Conservation (phyloP, 2,329 filamentous ascomycete genomes). For the Paracoccidioides brasiliensis region DNA sequence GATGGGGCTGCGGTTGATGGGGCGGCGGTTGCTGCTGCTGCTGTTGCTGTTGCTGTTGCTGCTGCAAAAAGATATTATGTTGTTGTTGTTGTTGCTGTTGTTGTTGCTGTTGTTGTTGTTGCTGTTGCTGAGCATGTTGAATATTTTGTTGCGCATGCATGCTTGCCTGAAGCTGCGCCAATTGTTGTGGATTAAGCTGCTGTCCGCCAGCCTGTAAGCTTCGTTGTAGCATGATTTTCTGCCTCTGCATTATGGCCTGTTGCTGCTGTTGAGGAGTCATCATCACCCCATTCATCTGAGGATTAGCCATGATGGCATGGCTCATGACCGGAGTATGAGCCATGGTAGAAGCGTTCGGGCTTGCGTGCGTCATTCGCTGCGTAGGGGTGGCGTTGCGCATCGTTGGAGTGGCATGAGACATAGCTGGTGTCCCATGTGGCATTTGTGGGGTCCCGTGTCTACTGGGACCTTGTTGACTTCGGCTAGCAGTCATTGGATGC, state of each 20-base stretch:
- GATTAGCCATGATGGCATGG: conserved; percentile 29
- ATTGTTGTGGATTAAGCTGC: conserved; percentile 29
- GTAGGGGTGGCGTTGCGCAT: conserved; percentile 36
- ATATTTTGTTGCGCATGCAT: conserved; percentile 35
- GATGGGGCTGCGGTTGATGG: conserved; percentile 20
- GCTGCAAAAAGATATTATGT: conserved; percentile 13
- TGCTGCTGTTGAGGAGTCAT: conserved; percentile 29
- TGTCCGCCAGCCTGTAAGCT: conserved; percentile 13
- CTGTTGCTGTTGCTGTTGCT: conserved; percentile 14
- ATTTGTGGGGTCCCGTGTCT: conserved; percentile 37
- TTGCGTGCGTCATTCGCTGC: conserved; percentile 34
- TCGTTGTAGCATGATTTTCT: conserved; percentile 14
- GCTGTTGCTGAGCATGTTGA: conserved; percentile 27
- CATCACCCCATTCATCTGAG: conserved; percentile 26
- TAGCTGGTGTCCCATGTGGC: conserved; percentile 33
- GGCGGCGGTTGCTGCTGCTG: conserved; percentile 15
- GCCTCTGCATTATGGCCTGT: conserved; percentile 26
- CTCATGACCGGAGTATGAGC: conserved; percentile 34
- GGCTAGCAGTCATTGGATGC: conserved; percentile 32
- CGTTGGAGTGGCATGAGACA: conserved; percentile 35
- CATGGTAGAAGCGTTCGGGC: conserved; percentile 31
- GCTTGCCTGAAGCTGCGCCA: conserved; percentile 32
- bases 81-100: conserved; percentile 20
- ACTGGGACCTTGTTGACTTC: conserved; percentile 35
- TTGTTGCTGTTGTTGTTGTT: conserved; percentile 27